Evolutionary conservation across 129 eudicot genomes (phyloP).

Genomic region (Smallanthus sonchifolius): DNA sequence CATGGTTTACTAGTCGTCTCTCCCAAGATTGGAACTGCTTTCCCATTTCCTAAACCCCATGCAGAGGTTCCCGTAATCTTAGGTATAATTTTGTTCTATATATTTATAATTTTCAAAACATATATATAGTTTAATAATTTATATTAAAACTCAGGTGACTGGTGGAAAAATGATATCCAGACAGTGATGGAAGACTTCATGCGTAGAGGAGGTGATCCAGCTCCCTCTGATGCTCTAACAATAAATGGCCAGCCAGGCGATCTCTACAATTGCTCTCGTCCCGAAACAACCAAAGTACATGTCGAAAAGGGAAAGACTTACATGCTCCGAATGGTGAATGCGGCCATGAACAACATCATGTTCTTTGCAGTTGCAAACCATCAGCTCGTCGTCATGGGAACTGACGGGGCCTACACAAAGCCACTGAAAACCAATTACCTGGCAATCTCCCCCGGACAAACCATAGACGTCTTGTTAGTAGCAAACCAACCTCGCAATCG

Average conservation of each 20-base stretch:
- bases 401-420: constrained; percentile 60
- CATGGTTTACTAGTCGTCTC: constrained; percentile 41
- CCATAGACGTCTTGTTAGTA: constrained; percentile 46
- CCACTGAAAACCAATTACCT: constrained; percentile 42
- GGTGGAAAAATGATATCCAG: constrained; percentile 52
- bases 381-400: constrained; percentile 48
- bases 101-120: no score
- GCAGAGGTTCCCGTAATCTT: constrained; percentile 44
- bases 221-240: constrained; percentile 45
- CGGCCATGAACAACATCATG: constrained; percentile 60
- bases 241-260: constrained; percentile 67
- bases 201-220: constrained; percentile 44
- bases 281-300: constrained; percentile 37
- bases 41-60: constrained; percentile 51
- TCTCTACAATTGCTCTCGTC: constrained; percentile 36
- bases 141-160: constrained; percentile 29
- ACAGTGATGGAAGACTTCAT: constrained; percentile 36
- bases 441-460: constrained; percentile 61
- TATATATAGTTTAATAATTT: no score
- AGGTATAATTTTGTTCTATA: constrained; percentile 8
- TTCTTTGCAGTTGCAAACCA: constrained; percentile 43
- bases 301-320: constrained; percentile 63
- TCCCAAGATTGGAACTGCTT: constrained; percentile 32
- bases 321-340: constrained; percentile 59
- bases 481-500: constrained; percentile 48